Base-by-base conservation (phyloP, 2,329 filamentous ascomycete species). In the Diaporthe australafricana region DNA sequence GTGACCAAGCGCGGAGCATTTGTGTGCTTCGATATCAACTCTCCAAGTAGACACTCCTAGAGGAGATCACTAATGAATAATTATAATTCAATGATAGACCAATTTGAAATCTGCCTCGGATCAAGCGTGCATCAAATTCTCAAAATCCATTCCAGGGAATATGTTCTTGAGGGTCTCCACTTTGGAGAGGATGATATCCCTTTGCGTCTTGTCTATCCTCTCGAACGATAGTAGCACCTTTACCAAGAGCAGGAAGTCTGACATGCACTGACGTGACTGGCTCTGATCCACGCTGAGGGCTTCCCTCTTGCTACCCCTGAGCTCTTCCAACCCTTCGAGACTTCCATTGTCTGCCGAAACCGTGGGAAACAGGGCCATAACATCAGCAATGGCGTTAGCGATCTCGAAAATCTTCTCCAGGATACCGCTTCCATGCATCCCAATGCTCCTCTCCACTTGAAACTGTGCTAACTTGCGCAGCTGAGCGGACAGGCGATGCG, bases 321-420 rank as follows among this genome's bases (percentile, higher is more conserved):
- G 17, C 20, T 16, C 3, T 9, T 20, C 42, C 7, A 16, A 48
- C 12, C 47, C 45, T 2, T n/a, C 45, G 16, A 3, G 3, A 6
- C 81, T 80, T 2, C 84, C 84, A 38, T 87, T 86, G 48, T 85
- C 82, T 5, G 84, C 78, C 0, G 84, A 83, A 20, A 55, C 68
- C 0, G 82, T 83, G 8, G 83, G 81, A 0, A 86, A 85, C 17
- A 89, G 80, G 55, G 87, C 86, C 27, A 90, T 82, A 2, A 90
- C 88, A 74, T 90, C 88, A 11, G 88, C 87, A 56, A 90, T 87
- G 2, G 87, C 89, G 76, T 87, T 88, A 0, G 87, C 87, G 73
- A 90, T 88, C 75, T 90, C 88, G 70, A 90, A 89, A 5, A 90
- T 81, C 76, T 90, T 90, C 73, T 88, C 85, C 67, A 89, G 80